Base-by-base conservation (phyloP, 192 early-diverging fungal genomes). In the Podila minutissima region DNA sequence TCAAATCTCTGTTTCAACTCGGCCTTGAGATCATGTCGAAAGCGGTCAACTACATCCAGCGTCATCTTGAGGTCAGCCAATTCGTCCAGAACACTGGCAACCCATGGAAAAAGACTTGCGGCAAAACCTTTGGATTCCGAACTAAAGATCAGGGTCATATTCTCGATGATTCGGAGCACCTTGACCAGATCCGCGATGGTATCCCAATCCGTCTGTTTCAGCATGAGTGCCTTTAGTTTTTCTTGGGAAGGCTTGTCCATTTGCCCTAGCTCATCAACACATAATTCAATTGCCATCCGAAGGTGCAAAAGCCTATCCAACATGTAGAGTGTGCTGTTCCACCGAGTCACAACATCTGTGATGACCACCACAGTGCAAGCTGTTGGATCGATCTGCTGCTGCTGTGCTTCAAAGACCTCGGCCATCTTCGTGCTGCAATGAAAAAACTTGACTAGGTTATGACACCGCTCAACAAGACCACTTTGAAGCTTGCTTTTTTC, bases 351-450 rank as follows among this genome's bases (percentile, higher is more conserved):
- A 20, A 67, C 72, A 13, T 62, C 65, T 38, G 62, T 32, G 46
- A 63, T n/a, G 8, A 74, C 50, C 17, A 33, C 17, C 6, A 38
- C 19, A 37, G 50, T 1, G 0, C 4, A 8, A 28, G 11, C 41
- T n/a, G 38, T 26, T 4, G 60, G 15, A n/a, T 63, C 32, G 22
- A 51, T 32, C 22, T 67, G 66, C 11, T 51, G 19, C 59, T 63
- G 51, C 48, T 69, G 24, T 1, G 35, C 38, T 20, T 68, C 24
- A 3, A 74, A 33, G 10, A 20, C 37, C 17, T 50, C 46, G 8
- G 33, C 61, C 71, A 73, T 73, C 46, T 73, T 66, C n/a, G 71
- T 26, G 38, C 71, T 49, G n/a, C 8, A 26, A 12, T 73, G 71
- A 51, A 73, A 73, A 57, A 65, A 49, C 2, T 20, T 57, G 0